Base-by-base conservation (phyloP, 176 grass and related monocot species). In the Eleusine coracana region DNA sequence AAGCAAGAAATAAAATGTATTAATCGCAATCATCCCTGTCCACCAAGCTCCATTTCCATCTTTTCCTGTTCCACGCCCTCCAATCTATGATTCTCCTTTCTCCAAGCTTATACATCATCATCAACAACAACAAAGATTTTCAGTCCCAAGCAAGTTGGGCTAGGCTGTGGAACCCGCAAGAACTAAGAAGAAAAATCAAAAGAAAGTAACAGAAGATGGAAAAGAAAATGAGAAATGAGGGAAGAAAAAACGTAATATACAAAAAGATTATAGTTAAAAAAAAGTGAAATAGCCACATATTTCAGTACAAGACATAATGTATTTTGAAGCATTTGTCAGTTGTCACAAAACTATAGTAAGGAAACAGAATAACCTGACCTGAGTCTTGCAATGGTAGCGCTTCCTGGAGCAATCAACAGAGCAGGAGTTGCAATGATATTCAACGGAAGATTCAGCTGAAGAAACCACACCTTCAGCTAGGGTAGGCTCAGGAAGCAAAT, bases 381-480 rank as follows among this genome's bases (percentile, higher is more conserved):
- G 94, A 36, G 83, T 97, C 41, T 80, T 85, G 72, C 91, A 97
- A 85, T 97, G 91, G 63, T 91, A 93, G 11, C 94, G 84, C 48
- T 91, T 93, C 51, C 87, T 81, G 42, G 91, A 97, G 72, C 94
- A 97, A 97, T 97, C 94, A 86, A 85, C 91, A 67, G 88, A 84
- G 71, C 94, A 93, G 52, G 89, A 97, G 73, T 97, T 97, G 78
- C 94, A 97, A 59, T 97, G 94, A 34, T 97, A 97, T 64, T 93
- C 94, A 52, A 96, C 91, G 23, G 93, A 95, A 74, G 93, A 84
- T 37, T 92, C 93, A 31, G 70, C 64, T 39, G 82, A 18, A 3
- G 49, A 72, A 41, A 77, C 38, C 17, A 42, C 71, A 82, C 85
- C 83, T 70, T 91, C 83, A 73, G 55, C 29, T 66, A 92, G 68